A percentile compares a stretch with the other conserved stretches of the same genome.
phyloP scores from a whole-genome alignment of 805 yeast species.

The Suhomyces faveliae region DNA sequence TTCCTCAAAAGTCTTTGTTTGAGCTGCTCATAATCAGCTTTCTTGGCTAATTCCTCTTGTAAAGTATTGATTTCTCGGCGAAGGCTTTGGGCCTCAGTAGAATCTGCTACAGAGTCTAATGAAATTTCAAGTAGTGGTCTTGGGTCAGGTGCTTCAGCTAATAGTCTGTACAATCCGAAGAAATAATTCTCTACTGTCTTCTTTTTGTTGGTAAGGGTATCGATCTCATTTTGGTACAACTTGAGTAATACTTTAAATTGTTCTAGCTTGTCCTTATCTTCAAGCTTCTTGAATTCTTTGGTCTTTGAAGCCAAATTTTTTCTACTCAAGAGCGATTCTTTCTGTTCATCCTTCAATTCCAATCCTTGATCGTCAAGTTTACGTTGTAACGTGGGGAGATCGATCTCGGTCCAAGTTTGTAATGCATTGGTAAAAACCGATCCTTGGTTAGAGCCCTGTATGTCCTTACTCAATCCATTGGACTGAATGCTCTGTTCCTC shows the following conservation, averaged over 20 bases:
- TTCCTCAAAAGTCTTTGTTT: constrained; percentile 58
- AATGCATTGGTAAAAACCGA: constrained; percentile 42
- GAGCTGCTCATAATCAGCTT: constrained; percentile 77
- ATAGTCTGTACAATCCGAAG: constrained; percentile 66
- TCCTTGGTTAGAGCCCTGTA: background rate
- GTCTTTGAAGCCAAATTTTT: constrained; percentile 79
- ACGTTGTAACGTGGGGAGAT: constrained; percentile 66
- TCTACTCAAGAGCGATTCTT: constrained; percentile 63
- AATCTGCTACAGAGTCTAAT: constrained; percentile 57
- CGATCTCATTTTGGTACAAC: constrained; percentile 86
- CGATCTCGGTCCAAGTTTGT: constrained; percentile 73
- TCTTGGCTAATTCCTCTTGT: constrained; percentile 58
- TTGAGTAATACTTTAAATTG: constrained; percentile 68
- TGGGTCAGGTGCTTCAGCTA: constrained; percentile 94
- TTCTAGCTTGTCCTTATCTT: constrained; percentile 62
- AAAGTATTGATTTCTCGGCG: constrained; percentile 49
- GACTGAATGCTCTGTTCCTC: background rate
- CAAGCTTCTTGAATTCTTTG: constrained; percentile 76
- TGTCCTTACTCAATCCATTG: background rate
- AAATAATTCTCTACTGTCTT: constrained; percentile 72
- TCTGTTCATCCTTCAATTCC: constrained; percentile 69
- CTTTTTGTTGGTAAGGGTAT: constrained; percentile 71
- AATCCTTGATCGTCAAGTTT: constrained; percentile 72
- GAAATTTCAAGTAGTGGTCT: constrained; percentile 73
- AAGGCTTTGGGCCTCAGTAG: constrained; percentile 51